Conservation (phyloP, 805 yeast species). For the Brettanomyces custersianus region DNA sequence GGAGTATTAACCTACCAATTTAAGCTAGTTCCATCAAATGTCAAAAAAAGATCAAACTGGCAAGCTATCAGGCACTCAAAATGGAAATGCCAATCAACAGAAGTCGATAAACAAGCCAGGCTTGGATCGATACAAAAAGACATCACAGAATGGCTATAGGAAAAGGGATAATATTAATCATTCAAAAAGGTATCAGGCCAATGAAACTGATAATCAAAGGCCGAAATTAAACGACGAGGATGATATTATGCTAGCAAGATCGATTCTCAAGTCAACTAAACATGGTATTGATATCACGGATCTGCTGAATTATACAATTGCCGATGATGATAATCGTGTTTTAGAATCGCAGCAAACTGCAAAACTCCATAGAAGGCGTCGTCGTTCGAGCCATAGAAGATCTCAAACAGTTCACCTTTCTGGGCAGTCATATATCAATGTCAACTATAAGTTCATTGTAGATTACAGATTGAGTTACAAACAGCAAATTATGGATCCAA, state of each 20-base stretch:
- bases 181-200: conserved; percentile 1
- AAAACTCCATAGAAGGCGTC: conserved; percentile 10
- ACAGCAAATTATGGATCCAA: conserved; percentile 63
- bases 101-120: too few relatives aligned
- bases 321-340: conserved; percentile 24
- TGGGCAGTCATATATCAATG: conserved; percentile 70
- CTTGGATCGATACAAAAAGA: too few relatives aligned
- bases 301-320: conserved; percentile 48
- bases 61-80: too few relatives aligned
- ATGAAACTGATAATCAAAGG: neutral
- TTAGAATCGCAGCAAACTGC: conserved; percentile 5
- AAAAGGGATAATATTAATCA: neutral
- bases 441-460: conserved; percentile 77
- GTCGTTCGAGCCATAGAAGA: conserved; percentile 20
- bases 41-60: too few relatives aligned
- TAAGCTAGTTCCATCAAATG: too few relatives aligned
- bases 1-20: too few relatives aligned
- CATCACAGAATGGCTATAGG: neutral
- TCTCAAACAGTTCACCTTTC: conserved; percentile 32
- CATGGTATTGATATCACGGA: conserved; percentile 43
- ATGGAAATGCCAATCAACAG: too few relatives aligned
- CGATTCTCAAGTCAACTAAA: conserved; percentile 17
- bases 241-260: conserved; percentile 12
- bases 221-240: conserved; percentile 7
- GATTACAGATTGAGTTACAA: conserved; percentile 48